Base-by-base conservation (phyloP, 495 filamentous ascomycete genomes). In the Aspergillus ellipticus region DNA sequence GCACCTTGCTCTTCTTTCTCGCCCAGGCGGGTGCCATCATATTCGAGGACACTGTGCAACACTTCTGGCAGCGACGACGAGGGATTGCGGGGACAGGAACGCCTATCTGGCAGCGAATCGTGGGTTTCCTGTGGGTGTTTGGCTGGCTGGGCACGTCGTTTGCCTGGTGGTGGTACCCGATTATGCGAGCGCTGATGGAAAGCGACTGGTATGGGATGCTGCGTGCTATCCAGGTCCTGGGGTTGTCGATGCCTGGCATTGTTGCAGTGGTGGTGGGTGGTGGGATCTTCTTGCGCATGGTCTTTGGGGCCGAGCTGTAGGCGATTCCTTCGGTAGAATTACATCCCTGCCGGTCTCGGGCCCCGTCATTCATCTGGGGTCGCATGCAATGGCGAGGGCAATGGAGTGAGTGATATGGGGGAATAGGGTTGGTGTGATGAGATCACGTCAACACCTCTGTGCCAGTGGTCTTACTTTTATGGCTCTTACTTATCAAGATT, bases 31-130 rank as follows among this genome's bases (percentile, higher is more conserved):
- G 71, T 8, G 70, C 55, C 7, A 55, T 66, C 7, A 49, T 64
- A 22, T 15, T 61, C 2, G 70, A 74, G 54, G 68, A 68, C 54
- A 35, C n/a, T 8, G 54, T 65, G 4, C 65, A 66, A 49, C 20
- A 16, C 56, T n/a, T 56, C 22, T 16, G 10, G 13, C 22, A 6
- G 13, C 15, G 6, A 21, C 24, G 28, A 21, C 13, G 15, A 13
- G 9, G 5, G 8, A 15, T 10, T 15, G 13, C 16, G 37, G 37
- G 1, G 39, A 16, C 13, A 17, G 4, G 28, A 26, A 24, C 45
- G 4, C 17, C 21, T 1, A 31, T 42, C 3, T 61, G 57, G 56
- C 13, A 24, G 29, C 39, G 45, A 24, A 4, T 9, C n/a, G 4
- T 63, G 3, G 63, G 63, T 26, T 57, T 45, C 43, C 24, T 60